Conservation (phyloP, 2,329 filamentous ascomycete genomes). For the Ilyonectria mors-panacis region DNA sequence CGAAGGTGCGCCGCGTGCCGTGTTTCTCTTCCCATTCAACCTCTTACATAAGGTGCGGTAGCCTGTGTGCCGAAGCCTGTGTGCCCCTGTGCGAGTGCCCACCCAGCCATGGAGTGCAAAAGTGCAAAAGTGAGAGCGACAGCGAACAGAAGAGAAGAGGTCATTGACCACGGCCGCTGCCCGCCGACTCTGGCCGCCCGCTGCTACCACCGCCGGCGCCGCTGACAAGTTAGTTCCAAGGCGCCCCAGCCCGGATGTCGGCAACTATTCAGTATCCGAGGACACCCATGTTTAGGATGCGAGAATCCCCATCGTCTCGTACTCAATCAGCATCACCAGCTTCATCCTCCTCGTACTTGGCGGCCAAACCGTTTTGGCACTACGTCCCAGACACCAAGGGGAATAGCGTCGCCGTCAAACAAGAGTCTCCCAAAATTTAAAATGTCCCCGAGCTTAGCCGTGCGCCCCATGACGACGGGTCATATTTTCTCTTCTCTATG, state of each 20-base stretch:
- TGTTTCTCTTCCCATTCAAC: conserved; percentile 8
- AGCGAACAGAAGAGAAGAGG: too few species aligned
- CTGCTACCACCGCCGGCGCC: not conserved
- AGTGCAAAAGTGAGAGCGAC: too few species aligned
- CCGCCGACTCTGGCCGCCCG: not conserved
- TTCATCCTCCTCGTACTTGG: conserved; percentile 1
- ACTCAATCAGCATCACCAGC: conserved; percentile 10
- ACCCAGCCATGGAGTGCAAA: too few species aligned
- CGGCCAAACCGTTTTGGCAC: not conserved
- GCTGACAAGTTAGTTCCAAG: not conserved
- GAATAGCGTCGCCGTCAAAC: conserved; percentile 3
- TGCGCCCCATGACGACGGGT: not conserved
- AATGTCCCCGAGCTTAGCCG: not conserved
- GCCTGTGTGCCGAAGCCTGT: not conserved
- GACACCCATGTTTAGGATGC: not conserved
- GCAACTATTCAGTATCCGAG: not conserved
- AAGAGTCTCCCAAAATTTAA: not conserved
- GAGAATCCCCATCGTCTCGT: not conserved
- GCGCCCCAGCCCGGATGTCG: not conserved
- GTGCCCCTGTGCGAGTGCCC: too few species aligned
- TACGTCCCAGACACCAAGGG: conserved; percentile 2
- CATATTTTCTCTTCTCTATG: not conserved
- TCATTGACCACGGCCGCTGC: not conserved
- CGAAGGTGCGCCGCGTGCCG: not conserved
- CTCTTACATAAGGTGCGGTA: conserved; percentile 20